Evolutionary conservation across 2,329 filamentous ascomycete species (phyloP).

Genomic region (Ophiostoma perfectum): DNA sequence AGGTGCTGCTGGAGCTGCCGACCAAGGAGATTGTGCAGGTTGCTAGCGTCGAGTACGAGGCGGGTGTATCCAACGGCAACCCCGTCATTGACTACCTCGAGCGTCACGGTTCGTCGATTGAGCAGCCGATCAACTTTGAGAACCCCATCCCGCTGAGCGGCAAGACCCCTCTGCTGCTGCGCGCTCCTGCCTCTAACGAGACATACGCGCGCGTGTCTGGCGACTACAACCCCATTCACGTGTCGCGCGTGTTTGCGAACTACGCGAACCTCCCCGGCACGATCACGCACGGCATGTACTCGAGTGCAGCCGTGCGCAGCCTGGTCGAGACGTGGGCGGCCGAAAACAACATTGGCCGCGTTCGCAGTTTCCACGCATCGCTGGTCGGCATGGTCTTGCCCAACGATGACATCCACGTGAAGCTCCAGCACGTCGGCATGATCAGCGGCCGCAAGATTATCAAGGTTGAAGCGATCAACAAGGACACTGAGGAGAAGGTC

Average conservation of each 20-base stretch:
- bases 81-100: conserved; percentile 94
- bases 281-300: conserved; percentile 99
- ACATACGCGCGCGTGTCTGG: conserved; percentile 96
- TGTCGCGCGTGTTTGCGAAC: conserved; percentile 90
- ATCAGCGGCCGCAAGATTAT: conserved; percentile 98
- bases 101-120: conserved; percentile 83
- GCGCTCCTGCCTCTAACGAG: conserved; percentile 93
- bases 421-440: conserved; percentile 95
- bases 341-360: conserved; percentile 95
- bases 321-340: conserved; percentile 98
- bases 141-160: conserved; percentile 94
- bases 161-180: conserved; percentile 80
- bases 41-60: conserved; percentile 93
- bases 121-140: conserved; percentile 95
- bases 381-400: conserved; percentile 98
- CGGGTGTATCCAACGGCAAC: conserved; percentile 86
- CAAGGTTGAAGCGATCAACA: conserved; percentile 94
- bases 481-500: conserved; percentile 94
- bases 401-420: conserved; percentile 91
- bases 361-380: conserved; percentile 93
- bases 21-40: conserved; percentile 97
- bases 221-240: conserved; percentile 98
- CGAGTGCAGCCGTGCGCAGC: conserved; percentile 90
- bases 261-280: conserved; percentile 95
- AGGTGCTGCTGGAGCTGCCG: conserved; percentile 88